A percentile compares a stretch with the other conserved stretches of the same genome.
Evolutionary conservation across 306 rosid species (phyloP).

Genomic region (Castanea crenata): DNA sequence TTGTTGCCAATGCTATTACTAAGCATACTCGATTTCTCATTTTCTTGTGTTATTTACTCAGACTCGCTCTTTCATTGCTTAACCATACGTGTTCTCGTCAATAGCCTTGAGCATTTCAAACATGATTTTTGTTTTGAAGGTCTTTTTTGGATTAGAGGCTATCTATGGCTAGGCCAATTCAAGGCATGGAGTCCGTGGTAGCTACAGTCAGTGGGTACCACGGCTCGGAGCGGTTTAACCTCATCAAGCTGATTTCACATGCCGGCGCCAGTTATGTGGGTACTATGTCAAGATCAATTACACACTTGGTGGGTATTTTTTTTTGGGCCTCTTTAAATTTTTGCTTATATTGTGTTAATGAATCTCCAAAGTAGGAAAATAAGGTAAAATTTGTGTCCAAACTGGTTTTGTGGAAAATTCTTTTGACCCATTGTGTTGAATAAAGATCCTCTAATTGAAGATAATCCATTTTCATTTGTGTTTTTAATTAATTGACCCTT

Average conservation of each 20-base stretch:
- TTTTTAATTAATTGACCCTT: no score
- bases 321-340: neutral
- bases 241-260: constrained; percentile 64
- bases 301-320: constrained; percentile 63
- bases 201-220: constrained; percentile 83
- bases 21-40: no score
- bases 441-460: no score
- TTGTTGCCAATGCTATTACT: no score
- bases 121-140: neutral
- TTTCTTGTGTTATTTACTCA: no score
- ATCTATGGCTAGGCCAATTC: constrained; percentile 28
- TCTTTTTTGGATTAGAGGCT: neutral
- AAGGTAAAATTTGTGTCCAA: no score
- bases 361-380: neutral
- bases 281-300: constrained; percentile 58
- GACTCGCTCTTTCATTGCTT: no score
- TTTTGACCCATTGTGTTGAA: no score
- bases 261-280: constrained; percentile 81
- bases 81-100: no score
- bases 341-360: neutral
- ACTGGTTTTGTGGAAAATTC: no score
- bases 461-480: no score
- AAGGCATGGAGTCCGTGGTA: constrained; percentile 77
- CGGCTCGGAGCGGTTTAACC: constrained; percentile 62
- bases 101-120: no score